These are phyloP conservation scores for Cucurbita pepo DNA, from an alignment of 306 rosid species.

Conservation along the genomic window DNA sequence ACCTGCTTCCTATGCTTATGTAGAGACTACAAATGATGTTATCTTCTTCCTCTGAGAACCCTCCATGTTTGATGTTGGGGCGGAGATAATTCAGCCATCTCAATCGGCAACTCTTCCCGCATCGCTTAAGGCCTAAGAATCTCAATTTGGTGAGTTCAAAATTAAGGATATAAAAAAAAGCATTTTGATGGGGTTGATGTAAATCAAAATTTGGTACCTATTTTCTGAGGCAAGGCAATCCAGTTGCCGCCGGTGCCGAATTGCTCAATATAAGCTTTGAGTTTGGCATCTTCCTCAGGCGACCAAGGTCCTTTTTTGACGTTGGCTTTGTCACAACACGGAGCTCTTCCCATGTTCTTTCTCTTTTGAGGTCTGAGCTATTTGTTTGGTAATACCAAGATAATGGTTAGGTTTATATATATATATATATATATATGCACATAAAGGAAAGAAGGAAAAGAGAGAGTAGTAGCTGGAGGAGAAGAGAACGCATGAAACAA, in stretches of 20 bases:
- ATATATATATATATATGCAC: conserved; percentile 8
- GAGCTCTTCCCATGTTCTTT: conserved; percentile 80
- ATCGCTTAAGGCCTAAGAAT: conserved; percentile 65
- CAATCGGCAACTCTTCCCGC: conserved; percentile 95
- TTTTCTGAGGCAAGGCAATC: conserved; percentile 92
- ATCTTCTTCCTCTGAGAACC: conserved; percentile 90
- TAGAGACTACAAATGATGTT: conserved; percentile 84
- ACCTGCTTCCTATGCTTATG: conserved; percentile 94
- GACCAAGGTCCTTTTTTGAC: conserved; percentile 99
- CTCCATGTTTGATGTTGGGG: conserved; percentile 89
- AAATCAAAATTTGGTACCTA: conserved; percentile 29
- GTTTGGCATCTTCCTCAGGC: conserved; percentile 91
- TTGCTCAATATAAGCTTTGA: conserved; percentile 72
- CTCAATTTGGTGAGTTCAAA: not conserved
- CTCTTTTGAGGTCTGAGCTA: conserved; percentile 5
- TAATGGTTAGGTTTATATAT: not conserved
- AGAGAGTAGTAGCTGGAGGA: conserved; percentile 49
- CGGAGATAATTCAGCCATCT: conserved; percentile 93
- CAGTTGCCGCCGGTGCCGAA: conserved; percentile 91
- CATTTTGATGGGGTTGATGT: not conserved
- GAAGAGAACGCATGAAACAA: conserved; percentile 7
- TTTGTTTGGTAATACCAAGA: not conserved
- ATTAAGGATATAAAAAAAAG: not conserved
- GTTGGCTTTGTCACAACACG: conserved; percentile 99
- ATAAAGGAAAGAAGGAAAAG: conserved; percentile 9